Evolutionary conservation across 305 asterid species (phyloP), one percentile per base, ranked within the genome.

Genomic region (Euphrasia arctica): DNA sequence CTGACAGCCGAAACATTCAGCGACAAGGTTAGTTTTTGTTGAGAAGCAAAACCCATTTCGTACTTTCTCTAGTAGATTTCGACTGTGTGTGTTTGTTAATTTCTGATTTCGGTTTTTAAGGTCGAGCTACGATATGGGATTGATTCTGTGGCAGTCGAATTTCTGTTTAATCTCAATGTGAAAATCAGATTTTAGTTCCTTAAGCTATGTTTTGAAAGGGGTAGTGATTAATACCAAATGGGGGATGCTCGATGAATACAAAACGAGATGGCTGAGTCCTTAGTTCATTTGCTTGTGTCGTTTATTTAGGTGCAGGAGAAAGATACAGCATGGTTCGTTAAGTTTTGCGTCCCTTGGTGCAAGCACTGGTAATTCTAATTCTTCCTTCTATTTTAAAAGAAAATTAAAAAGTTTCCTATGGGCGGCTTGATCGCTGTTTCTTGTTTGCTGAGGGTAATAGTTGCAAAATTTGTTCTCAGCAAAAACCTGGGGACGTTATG

Each of bases 301-400:
- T 65, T 54, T 67, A 59, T 50, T 68, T 78, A 88, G 97, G 89
- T 93, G 72, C 90, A 85, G 73, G 97, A 93, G 87, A 90, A 88
- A 75, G 94, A 88, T 54, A 86, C 96, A 0, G 96, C 92, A 6
- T 90, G 99, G 99, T 88, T 93, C 29, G 89, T 93, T 34, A 81
- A 85, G 80, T 93, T 93, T 70, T 90, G 99, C 72, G 96, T 86
- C 66, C 5, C 28, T 34, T 90, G 97, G 97, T 92, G 97, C 78
- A 92, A 88, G 82, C 98, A 92, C 78, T 92, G 97, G 98, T 90
- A 87, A 78, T 29, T 68, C 50, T 60, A 28, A 4, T 31, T 34
- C 31, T 29, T 49, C 4, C 51, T 28, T 36, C 51, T 47, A 34
- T 10, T 18, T 47, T 31, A 31, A 47, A n/a, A 47, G 5, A 1